phyloP scores from a whole-genome alignment of 1,139 yeast species.

The Geotrichum phurueaensis region DNA sequence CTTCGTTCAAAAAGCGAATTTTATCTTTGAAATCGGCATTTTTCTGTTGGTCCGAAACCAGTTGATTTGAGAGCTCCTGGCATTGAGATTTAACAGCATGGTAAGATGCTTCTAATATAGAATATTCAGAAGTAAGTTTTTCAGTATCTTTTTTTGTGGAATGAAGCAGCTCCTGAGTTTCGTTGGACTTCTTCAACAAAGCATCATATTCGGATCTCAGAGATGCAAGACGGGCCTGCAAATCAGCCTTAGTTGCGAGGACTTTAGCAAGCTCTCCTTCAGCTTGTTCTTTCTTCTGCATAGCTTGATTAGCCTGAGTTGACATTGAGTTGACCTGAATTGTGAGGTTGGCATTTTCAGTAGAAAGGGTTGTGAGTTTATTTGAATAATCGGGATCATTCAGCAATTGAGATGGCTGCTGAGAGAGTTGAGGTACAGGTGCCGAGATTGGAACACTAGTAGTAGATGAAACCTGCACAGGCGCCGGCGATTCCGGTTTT shows the following conservation, averaged over 20 bases:
- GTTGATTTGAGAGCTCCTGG: constrained; percentile 52
- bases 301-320: constrained; percentile 63
- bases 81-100: constrained; percentile 67
- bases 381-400: constrained; percentile 55
- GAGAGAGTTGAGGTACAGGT: constrained; percentile 17
- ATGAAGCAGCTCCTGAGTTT: constrained; percentile 56
- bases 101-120: constrained; percentile 74
- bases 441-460: constrained; percentile 12
- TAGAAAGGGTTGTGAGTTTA: constrained; percentile 68
- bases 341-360: constrained; percentile 81
- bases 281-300: constrained; percentile 66
- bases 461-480: constrained; percentile 15
- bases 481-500: constrained; percentile 24
- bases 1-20: constrained; percentile 61
- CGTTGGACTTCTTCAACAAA: constrained; percentile 59
- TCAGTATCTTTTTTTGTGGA: constrained; percentile 65
- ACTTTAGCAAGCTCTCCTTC: constrained; percentile 68
- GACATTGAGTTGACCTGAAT: constrained; percentile 78
- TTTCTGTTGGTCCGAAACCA: constrained; percentile 61
- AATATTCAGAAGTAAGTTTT: constrained; percentile 65
- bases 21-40: constrained; percentile 62
- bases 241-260: constrained; percentile 59
- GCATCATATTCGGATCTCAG: constrained; percentile 69
- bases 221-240: constrained; percentile 60
- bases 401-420: constrained; percentile 44